Base-by-base conservation (phyloP, 2,329 filamentous ascomycete species). In the Curvularia sp. region DNA sequence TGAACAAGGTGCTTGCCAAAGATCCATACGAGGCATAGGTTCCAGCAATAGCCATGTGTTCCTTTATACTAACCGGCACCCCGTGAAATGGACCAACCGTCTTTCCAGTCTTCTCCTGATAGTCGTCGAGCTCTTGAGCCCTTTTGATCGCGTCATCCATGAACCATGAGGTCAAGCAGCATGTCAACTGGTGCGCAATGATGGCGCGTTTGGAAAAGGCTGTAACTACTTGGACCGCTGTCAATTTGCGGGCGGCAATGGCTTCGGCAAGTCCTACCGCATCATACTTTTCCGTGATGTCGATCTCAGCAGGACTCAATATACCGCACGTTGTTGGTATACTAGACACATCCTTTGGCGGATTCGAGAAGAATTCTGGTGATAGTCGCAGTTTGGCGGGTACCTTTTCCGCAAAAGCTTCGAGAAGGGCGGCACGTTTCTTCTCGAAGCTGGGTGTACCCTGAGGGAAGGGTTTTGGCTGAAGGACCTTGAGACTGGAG, bases 1-100 rank as follows among this genome's bases (percentile, higher is more conserved):
- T 77, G 67, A 79, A 82, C 66, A 73, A 81, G 25, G 72, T 82
- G 64, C 74, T 82, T 3, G 73, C 77, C 32, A 80, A 79, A 43
- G 79, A 76, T 21, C 85, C 86, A 70, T 86, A 74, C 60, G 86
- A 87, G 0, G 83, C 87, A 13, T 80, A 81, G 8, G 87, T 83
- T 82, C 71, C 77, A 19, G 75, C 74, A 42, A 81, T 73, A 43
- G 80, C 77, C 63, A 81, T 80, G 42, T 80, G 79, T 46, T 81
- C 71, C 52, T 88, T 88, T 18, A 86, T 70, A 1, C 80, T 82
- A 59, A 86, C 74, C 0, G 83, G 83, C 3, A 86, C 71, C 1
- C 82, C 84, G 67, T 83, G 83, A 5, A 81, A 65, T 34, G 81
- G 32, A 1, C 67, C 67, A 1, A 64, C 47, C 0, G 64, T 62